Evolutionary conservation across 176 grass and related monocot species (phyloP).

Genomic region (Secale cereale): DNA sequence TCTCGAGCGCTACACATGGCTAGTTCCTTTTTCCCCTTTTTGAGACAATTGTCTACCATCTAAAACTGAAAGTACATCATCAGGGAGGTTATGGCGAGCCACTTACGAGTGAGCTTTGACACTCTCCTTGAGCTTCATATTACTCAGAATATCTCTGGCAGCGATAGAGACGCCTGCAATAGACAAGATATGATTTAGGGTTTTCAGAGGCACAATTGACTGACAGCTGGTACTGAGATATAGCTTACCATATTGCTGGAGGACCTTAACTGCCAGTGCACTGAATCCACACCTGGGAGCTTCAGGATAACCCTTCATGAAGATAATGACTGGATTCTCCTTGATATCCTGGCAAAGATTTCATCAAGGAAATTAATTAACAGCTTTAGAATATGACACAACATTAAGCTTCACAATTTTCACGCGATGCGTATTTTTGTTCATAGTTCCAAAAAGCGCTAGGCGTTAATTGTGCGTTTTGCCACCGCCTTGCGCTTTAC

Average conservation of each 20-base stretch:
- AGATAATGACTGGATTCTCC: slow-evolving; percentile 70
- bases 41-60: not conserved
- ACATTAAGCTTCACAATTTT: not conserved
- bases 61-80: slow-evolving; percentile 23
- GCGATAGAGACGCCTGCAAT: slow-evolving; percentile 53
- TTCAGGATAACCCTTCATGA: slow-evolving; percentile 88
- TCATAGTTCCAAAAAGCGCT: too few species aligned
- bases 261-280: slow-evolving; percentile 88
- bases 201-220: not conserved
- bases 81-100: not conserved
- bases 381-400: not conserved
- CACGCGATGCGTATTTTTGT: not conserved
- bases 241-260: slow-evolving; percentile 75
- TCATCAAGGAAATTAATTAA: not conserved
- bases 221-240: not conserved
- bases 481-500: too few species aligned
- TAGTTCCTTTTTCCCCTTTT: slow-evolving; percentile 5
- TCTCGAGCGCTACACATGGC: not conserved
- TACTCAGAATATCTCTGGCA: slow-evolving; percentile 77
- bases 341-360: slow-evolving; percentile 66
- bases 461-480: too few species aligned
- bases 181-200: slow-evolving; percentile 22
- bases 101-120: slow-evolving; percentile 84
- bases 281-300: slow-evolving; percentile 91
- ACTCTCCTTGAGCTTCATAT: slow-evolving; percentile 75